Base-by-base conservation (phyloP, 2,329 filamentous ascomycete species). In the Dendrostoma leiphaemia region DNA sequence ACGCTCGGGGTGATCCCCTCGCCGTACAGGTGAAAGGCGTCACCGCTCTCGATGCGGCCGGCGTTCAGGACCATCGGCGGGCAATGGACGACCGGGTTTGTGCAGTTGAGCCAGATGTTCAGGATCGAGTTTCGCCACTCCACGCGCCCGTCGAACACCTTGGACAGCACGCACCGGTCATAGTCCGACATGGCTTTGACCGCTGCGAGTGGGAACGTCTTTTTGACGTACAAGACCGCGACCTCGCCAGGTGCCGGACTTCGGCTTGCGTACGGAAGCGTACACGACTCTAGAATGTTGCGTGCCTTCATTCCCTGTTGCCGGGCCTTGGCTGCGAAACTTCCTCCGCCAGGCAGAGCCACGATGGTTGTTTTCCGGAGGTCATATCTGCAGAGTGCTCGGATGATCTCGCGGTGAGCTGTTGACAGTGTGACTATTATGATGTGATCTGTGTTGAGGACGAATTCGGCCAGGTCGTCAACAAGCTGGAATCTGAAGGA, bases 31-130 rank as follows among this genome's bases (percentile, higher is more conserved):
- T 34, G 21, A 17, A 51, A 51, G 1, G 48, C 15, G 23, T 21
- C 24, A n/a, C 48, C 48, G 40, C 48, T 43, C 31, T 51, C 48
- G 6, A 51, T 32, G n/a, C 48, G 48, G 2, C 48, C 48, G 8
- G 48, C 40, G 21, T 51, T 51, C 31, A 51, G 21, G 15, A 51
- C 15, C 38, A 51, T 51, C 2, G 48, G 48, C 31, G 48, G 48
- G 17, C 48, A 51, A 17, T 51, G 48, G 10, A 51, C 48, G 2
- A 51, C 48, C 3, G 48, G 48, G 21, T 51, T 51, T 4, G 48
- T 51, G 40, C 48, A 51, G 38, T 51, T 51, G 29, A 51, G 29
- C 48, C 48, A 51, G 29, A 51, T 44, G 15, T 51, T 51, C 7
- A 51, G 48, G 9, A 51, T 34, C 5, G 48, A 51, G 3, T 43